Conservation (phyloP, 106 monocot species). For the Xerophyta viscosa region DNA sequence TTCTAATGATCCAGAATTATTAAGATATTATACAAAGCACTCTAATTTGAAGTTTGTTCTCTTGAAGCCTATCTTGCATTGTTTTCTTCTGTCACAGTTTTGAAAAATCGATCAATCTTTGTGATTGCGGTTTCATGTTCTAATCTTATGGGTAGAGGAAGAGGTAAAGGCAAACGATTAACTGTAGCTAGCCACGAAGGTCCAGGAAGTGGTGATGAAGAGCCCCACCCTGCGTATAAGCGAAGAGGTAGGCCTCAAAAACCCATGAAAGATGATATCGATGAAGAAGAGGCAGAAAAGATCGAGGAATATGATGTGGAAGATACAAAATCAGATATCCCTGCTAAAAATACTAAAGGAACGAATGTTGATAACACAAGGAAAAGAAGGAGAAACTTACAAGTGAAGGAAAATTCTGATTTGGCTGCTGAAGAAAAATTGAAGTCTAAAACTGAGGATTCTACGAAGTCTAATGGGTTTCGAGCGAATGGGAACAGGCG, state of each 20-base stretch:
- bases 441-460: conserved; percentile 24
- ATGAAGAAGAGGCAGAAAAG: conserved; percentile 25
- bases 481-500: conserved; percentile 45
- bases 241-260: conserved; percentile 54
- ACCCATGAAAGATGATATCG: conserved; percentile 40
- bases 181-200: conserved; percentile 35
- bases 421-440: conserved; percentile 25
- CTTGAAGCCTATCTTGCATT: not conserved
- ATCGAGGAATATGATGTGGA: conserved; percentile 25
- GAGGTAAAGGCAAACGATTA: conserved; percentile 64
- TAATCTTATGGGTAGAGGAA: conserved; percentile 75
- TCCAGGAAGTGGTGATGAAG: conserved; percentile 32
- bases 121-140: not conserved
- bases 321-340: conserved; percentile 4
- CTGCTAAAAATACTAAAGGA: conserved; percentile 15
- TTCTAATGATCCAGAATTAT: no score
- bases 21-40: no score
- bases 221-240: conserved; percentile 32
- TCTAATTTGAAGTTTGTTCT: no score
- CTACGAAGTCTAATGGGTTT: conserved; percentile 35
- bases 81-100: not conserved
- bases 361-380: conserved; percentile 17
- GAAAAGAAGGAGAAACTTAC: conserved; percentile 22
- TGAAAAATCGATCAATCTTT: conserved; percentile 9
- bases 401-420: conserved; percentile 28